Conservation (phyloP, 2,329 filamentous ascomycete genomes). For the Didymosphaeria variabile region DNA sequence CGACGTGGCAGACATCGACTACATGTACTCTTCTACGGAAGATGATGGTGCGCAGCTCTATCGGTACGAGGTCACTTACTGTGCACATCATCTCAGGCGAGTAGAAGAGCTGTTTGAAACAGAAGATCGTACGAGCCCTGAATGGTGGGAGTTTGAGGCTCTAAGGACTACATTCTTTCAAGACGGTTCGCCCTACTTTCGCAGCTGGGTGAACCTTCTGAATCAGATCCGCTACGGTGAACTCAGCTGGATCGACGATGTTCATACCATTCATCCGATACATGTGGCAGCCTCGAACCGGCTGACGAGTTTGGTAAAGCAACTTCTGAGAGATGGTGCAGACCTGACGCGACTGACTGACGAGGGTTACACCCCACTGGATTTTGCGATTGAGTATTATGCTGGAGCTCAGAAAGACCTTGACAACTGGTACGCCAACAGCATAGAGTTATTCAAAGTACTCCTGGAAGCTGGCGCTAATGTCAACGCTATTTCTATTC, state of each 20-base stretch:
- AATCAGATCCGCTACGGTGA: not conserved
- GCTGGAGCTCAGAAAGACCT: not conserved
- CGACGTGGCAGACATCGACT: not conserved
- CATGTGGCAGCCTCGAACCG: slow-evolving; percentile 1
- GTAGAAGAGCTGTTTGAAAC: slow-evolving; percentile 1
- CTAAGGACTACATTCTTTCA: not conserved
- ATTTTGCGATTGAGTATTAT: slow-evolving; percentile 1
- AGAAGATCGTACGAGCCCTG: not conserved
- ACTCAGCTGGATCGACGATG: slow-evolving; percentile 2
- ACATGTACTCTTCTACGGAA: not conserved
- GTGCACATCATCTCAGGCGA: not conserved
- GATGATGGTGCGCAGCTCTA: not conserved
- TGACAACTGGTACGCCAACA: not conserved
- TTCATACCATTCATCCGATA: not conserved
- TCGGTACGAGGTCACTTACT: not conserved
- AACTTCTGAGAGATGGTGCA: not conserved
- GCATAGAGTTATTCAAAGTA: not conserved
- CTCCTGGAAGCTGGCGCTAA: not conserved
- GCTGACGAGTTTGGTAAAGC: slow-evolving; percentile 1
- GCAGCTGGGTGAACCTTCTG: slow-evolving; percentile 6
- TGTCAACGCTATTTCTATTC: not conserved
- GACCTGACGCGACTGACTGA: slow-evolving; percentile 1
- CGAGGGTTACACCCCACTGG: slow-evolving; percentile 4
- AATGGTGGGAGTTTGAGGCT: not conserved
- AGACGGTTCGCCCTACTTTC: not conserved